A percentile compares a stretch with the other conserved stretches of the same genome.
phyloP scores from a whole-genome alignment of 2,329 filamentous ascomycete species.

The Trichoderma brevicompactum region DNA sequence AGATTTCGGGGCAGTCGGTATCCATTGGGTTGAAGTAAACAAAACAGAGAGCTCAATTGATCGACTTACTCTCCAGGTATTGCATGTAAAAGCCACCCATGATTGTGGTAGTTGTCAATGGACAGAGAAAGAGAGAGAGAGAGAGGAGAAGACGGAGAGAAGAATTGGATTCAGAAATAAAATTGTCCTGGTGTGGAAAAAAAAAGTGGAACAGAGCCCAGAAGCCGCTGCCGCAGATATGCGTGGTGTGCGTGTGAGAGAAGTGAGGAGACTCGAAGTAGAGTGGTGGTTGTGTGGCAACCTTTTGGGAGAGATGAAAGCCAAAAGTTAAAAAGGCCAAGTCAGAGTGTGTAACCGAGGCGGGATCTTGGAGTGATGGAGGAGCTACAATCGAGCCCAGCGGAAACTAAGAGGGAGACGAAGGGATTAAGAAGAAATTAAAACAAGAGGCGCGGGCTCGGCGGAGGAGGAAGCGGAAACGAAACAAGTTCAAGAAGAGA shows the following conservation, averaged over 20 bases:
- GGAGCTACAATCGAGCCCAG: conserved; percentile 62
- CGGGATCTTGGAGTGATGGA: conserved; percentile 28
- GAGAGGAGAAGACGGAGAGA: not conserved
- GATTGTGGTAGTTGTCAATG: conserved; percentile 37
- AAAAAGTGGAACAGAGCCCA: conserved; percentile 35
- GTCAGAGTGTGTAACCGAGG: conserved; percentile 16
- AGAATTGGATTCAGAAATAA: conserved; percentile 19
- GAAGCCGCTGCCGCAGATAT: conserved; percentile 21
- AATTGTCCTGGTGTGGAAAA: conserved; percentile 25
- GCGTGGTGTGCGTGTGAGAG: conserved; percentile 16
- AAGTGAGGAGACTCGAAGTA: conserved; percentile 19
- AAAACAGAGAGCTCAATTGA: conserved; percentile 28
- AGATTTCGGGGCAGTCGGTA: conserved; percentile 30
- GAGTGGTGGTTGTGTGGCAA: conserved; percentile 18
- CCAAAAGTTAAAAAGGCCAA: conserved; percentile 2
- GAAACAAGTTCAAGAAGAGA: conserved; percentile 27
- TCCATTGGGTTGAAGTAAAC: conserved; percentile 33
- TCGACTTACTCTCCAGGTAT: conserved; percentile 73
- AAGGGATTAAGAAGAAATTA: conserved; percentile 30
- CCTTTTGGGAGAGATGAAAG: conserved; percentile 1
- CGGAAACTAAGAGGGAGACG: conserved; percentile 42
- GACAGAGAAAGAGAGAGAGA: not conserved
- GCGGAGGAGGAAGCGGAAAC: conserved; percentile 25
- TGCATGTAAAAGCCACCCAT: conserved; percentile 74
- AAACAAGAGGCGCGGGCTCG: conserved; percentile 19